Evolutionary conservation across 768 basidiomycete genomes (phyloP), one percentile per base, ranked within the genome.

Genomic region (Paxillus rubicundulus): DNA sequence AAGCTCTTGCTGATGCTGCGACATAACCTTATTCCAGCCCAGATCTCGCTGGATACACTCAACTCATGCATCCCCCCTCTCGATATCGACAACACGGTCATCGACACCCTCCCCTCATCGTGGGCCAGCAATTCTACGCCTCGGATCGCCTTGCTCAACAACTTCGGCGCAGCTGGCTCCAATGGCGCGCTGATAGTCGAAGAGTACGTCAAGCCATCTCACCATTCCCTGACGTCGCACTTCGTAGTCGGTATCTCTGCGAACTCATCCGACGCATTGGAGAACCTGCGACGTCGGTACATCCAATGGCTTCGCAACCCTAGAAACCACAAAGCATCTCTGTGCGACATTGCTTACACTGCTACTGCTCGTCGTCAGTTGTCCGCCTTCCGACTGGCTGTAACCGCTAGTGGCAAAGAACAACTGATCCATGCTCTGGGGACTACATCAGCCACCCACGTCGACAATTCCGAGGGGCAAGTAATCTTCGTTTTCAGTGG

Each of bases 151-250:
- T 57, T 89, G 21, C 69, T 90, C 49, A 88, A 87, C 59, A 89
- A 87, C 58, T 90, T 87, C 57, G 88, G 88, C 17, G 87, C 87
- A 0, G 76, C 86, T 20, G 87, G 87, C 0, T 87, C 86, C 8
- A 89, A 89, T 53, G 75, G 78, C 2, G 79, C 84, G 0, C 59
- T 87, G 12, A 43, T 89, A 7, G 58, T 89, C 3, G 82, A 88
- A 56, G 86, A 87, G 58, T 67, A 74, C 55, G 10, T 65, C 28
- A 50, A 61, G 9, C 56, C 52, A 1, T n/a, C 43, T 4, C 33
- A 30, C 18, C 21, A 49, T 8, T 20, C 47, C 0, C 32, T 17
- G 13, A 34, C 49, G 0, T 52, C 53, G 7, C 56, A 74, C 1
- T 72, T 77, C 50, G 69, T 84, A 0, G 77, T 89, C 49, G 83